Evolutionary conservation across 441 rosid genomes (phyloP).

Genomic region (Daphne laureola): DNA sequence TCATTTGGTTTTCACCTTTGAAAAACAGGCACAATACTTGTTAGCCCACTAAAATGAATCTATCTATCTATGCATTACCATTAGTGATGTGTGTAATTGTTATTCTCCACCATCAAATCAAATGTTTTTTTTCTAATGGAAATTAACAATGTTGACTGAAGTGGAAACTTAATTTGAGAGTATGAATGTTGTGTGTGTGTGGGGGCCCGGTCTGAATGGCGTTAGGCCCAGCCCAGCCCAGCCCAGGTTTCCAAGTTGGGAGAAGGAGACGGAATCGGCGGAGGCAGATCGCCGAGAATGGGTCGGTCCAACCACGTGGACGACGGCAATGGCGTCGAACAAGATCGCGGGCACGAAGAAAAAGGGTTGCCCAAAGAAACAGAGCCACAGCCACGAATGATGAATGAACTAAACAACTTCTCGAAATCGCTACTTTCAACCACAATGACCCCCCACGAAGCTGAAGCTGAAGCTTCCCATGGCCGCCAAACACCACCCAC

Average conservation of each 20-base stretch:
- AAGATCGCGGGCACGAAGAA: not conserved
- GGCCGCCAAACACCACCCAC: slow-evolving; percentile 8
- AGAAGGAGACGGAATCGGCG: slow-evolving; percentile 12
- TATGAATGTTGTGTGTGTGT: no score
- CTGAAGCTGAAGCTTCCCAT: not conserved
- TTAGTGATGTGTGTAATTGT: no score
- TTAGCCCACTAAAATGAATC: slow-evolving; percentile 13
- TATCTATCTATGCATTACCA: no score
- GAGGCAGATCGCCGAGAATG: no score
- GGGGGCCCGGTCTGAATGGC: no score
- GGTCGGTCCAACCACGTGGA: slow-evolving; percentile 13
- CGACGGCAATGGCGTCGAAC: not conserved
- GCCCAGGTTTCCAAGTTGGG: not conserved
- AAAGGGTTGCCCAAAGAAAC: not conserved
- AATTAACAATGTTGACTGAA: no score
- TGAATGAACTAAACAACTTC: no score
- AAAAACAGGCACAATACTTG: slow-evolving; percentile 28
- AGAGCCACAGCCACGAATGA: not conserved
- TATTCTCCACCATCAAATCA: no score
- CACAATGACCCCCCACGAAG: not conserved
- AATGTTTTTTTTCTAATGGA: no score
- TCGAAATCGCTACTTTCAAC: no score
- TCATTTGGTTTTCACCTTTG: slow-evolving; percentile 29
- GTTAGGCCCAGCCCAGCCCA: no score
- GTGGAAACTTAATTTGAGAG: no score